phyloP scores from a whole-genome alignment of 2,329 filamentous ascomycete genomes.

The Pseudonectria buxi region DNA sequence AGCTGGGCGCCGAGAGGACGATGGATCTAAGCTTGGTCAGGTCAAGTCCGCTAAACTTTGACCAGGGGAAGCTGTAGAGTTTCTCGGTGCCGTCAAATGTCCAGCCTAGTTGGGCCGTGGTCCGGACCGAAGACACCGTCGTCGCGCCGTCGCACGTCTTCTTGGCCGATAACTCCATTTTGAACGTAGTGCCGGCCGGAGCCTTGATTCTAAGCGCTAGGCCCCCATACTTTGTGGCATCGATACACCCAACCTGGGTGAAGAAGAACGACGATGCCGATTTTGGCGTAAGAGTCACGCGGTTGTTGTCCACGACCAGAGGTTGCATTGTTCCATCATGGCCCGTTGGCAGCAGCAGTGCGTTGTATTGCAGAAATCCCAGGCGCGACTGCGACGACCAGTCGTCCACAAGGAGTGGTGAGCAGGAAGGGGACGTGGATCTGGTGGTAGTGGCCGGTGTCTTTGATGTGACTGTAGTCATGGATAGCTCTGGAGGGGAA shows the following conservation, averaged over 20 bases:
- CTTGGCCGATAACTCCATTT: constrained; percentile 44
- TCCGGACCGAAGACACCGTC: constrained; percentile 30
- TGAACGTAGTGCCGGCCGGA: constrained; percentile 42
- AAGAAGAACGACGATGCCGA: constrained; percentile 50
- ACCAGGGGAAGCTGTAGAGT: constrained; percentile 52
- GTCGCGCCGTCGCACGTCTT: constrained; percentile 35
- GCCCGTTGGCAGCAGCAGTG: constrained; percentile 47
- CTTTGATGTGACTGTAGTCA: no score
- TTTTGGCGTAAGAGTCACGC: constrained; percentile 45
- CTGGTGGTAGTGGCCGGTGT: constrained; percentile 3
- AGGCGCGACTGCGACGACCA: constrained; percentile 56
- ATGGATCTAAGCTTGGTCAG: constrained; percentile 45
- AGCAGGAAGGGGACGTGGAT: constrained; percentile 24
- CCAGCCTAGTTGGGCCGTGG: constrained; percentile 48
- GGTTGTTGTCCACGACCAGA: constrained; percentile 44
- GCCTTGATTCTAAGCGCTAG: constrained; percentile 51
- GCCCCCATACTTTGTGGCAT: constrained; percentile 47
- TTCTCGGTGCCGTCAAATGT: constrained; percentile 53
- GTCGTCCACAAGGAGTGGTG: constrained; percentile 47
- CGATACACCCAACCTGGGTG: constrained; percentile 47
- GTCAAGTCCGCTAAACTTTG: constrained; percentile 44
- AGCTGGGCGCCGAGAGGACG: constrained; percentile 41
- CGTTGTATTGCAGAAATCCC: constrained; percentile 55
- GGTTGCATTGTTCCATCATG: constrained; percentile 53
- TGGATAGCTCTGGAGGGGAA: no score